Conservation (phyloP, 2,329 filamentous ascomycete genomes). For the Cladophialophora chaetospira region DNA sequence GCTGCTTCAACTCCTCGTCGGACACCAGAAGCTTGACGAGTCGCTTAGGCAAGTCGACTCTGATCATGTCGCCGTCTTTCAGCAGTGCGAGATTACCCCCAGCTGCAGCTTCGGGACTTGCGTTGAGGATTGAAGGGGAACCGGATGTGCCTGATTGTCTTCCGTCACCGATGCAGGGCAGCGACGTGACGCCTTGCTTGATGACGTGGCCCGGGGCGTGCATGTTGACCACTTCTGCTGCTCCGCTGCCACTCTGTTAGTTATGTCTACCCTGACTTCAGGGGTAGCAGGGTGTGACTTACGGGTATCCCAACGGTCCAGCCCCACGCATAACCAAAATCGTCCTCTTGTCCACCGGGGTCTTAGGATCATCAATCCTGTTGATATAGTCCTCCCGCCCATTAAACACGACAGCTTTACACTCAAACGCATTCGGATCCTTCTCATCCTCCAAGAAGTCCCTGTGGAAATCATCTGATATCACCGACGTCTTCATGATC, state of each 20-base stretch:
- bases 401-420: constrained; percentile 53
- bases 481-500: constrained; percentile 57
- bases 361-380: constrained; percentile 46
- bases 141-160: constrained; percentile 59
- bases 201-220: constrained; percentile 50
- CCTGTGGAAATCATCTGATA: constrained; percentile 49
- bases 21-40: constrained; percentile 52
- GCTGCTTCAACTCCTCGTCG: constrained; percentile 44
- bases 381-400: constrained; percentile 53
- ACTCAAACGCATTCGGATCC: constrained; percentile 53
- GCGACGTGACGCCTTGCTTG: constrained; percentile 48
- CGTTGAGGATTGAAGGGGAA: constrained; percentile 59
- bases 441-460: constrained; percentile 50
- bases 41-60: constrained; percentile 54
- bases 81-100: constrained; percentile 57
- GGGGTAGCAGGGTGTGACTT: background rate
- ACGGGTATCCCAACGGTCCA: constrained; percentile 53
- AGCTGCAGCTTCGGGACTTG: constrained; percentile 57
- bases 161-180: constrained; percentile 58
- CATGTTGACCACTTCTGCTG: constrained; percentile 58
- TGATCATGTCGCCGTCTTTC: constrained; percentile 51
- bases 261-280: background rate
- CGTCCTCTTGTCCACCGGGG: constrained; percentile 44
- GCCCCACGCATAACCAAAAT: constrained; percentile 55
- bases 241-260: constrained; percentile 36